These are phyloP conservation scores for Geranomyces variabilis DNA, from an alignment of 192 early-diverging fungal genomes.

Conservation along the genomic window DNA sequence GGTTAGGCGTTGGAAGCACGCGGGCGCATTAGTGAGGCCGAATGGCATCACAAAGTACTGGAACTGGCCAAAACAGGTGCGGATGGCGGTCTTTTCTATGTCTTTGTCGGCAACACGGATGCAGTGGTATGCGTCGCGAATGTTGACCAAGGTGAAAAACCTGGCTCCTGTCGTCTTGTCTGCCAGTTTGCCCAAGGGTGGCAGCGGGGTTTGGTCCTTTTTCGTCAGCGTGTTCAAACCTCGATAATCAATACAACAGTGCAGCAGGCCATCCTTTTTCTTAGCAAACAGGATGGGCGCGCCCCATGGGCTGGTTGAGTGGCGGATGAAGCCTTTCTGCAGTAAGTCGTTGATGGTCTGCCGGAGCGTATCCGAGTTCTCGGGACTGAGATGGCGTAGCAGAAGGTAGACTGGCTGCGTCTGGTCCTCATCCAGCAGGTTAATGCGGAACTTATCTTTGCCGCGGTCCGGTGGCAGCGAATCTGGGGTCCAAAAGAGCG, in stretches of 20 bases:
- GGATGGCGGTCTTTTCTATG: neutral
- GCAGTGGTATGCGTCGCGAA: slow-evolving; percentile 8
- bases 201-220: neutral
- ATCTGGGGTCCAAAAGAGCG: too few species aligned
- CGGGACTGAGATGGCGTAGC: neutral
- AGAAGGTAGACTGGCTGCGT: neutral
- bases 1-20: slow-evolving; percentile 56
- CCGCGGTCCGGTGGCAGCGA: too few species aligned
- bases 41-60: slow-evolving; percentile 64
- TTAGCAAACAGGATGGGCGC: too few species aligned
- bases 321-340: too few species aligned
- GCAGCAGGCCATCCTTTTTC: too few species aligned
- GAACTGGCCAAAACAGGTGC: slow-evolving; percentile 37
- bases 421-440: neutral
- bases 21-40: slow-evolving; percentile 63
- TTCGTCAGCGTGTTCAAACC: slow-evolving; percentile 1
- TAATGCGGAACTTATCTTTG: neutral
- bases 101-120: neutral
- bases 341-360: too few species aligned
- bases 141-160: neutral
- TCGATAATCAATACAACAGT: neutral
- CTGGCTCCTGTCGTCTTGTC: neutral
- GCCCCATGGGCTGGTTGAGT: too few species aligned
- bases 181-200: neutral
- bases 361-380: too few species aligned